A percentile compares a stretch with the other conserved stretches of the same genome.
Evolutionary conservation across 495 filamentous ascomycete species (phyloP).

Genomic region (Xylaria cubensis): DNA sequence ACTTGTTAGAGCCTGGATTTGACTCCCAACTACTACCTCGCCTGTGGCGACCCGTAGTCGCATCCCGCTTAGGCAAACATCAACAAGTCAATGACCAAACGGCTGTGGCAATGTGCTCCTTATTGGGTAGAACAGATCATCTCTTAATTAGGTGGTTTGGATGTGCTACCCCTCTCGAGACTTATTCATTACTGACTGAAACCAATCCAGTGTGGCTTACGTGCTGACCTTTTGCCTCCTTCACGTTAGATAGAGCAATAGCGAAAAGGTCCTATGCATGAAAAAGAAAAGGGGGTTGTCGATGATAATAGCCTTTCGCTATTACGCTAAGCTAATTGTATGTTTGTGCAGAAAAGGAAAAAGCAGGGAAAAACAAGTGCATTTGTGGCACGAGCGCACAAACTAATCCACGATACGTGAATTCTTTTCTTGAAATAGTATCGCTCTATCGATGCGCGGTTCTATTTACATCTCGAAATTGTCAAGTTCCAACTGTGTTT

Average conservation of each 20-base stretch:
- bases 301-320: slow-evolving; percentile 8
- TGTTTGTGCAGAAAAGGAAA: slow-evolving; percentile 7
- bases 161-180: not conserved
- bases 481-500: not conserved
- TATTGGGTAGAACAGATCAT: slow-evolving; percentile 11
- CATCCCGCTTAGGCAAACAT: slow-evolving; percentile 11
- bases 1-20: slow-evolving; percentile 18
- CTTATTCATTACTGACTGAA: slow-evolving; percentile 5
- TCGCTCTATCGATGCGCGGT: not conserved
- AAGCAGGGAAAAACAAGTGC: not conserved
- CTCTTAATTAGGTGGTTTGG: slow-evolving; percentile 5
- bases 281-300: slow-evolving; percentile 8
- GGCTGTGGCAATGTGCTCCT: not conserved
- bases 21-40: slow-evolving; percentile 24
- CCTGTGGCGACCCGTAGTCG: not conserved
- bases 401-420: slow-evolving; percentile 1
- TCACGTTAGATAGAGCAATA: not conserved
- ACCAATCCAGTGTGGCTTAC: slow-evolving; percentile 2
- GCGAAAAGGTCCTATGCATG: slow-evolving; percentile 19
- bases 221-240: not conserved
- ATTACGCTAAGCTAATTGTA: slow-evolving; percentile 3
- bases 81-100: not conserved
- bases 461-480: not conserved
- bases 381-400: not conserved
- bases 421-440: slow-evolving; percentile 16